These are phyloP conservation scores for Eucalyptus leucophloia DNA, from an alignment of 345 rosid species.

Conservation along the genomic window DNA sequence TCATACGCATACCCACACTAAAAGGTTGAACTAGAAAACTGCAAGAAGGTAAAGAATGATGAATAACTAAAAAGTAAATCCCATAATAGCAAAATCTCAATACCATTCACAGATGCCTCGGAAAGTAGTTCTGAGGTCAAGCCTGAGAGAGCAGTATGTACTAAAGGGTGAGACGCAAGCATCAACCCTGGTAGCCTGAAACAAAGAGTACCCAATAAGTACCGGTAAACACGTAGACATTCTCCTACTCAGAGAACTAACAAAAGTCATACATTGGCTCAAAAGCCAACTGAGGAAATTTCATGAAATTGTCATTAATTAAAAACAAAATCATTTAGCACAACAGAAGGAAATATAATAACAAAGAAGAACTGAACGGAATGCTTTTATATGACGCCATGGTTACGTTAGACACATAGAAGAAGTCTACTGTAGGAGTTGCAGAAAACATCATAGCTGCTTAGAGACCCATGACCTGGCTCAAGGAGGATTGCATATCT, in stretches of 20 bases:
- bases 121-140: constrained; percentile 78
- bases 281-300: neutral
- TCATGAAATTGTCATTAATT: neutral
- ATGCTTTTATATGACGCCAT: neutral
- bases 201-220: neutral
- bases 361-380: neutral
- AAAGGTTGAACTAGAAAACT: neutral
- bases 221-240: neutral
- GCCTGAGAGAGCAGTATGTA: constrained; percentile 83
- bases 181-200: constrained; percentile 79
- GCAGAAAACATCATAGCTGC: neutral
- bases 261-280: neutral
- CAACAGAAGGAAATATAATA: neutral
- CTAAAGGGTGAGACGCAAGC: constrained; percentile 88
- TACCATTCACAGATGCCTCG: constrained; percentile 99
- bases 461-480: neutral
- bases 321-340: neutral
- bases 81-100: neutral
- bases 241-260: neutral
- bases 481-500: neutral
- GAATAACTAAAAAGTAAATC: neutral
- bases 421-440: neutral
- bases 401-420: neutral
- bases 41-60: neutral
- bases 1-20: neutral